Percentiles rank a stretch among this genome's conserved stretches.
These are phyloP conservation scores for Alternaria postmessia DNA, from an alignment of 2,329 filamentous ascomycete genomes.

Conservation along the genomic window DNA sequence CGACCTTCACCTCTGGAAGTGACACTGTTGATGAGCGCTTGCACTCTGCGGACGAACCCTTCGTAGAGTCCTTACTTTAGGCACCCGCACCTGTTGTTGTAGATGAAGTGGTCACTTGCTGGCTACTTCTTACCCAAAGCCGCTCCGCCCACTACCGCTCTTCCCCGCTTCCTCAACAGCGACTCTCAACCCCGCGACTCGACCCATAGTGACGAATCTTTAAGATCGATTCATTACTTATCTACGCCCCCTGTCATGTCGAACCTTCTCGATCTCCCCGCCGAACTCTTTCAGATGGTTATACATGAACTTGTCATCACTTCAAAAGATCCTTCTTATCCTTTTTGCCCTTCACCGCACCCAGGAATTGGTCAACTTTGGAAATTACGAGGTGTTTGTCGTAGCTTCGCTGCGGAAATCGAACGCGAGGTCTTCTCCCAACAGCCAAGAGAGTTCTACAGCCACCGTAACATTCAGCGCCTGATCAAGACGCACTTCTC, in stretches of 20 bases:
- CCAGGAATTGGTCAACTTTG: neutral
- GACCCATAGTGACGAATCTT: neutral
- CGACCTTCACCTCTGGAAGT: neutral
- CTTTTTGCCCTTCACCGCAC: too few species aligned
- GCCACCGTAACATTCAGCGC: neutral
- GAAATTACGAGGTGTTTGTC: neutral
- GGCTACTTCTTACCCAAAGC: neutral
- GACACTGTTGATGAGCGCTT: neutral
- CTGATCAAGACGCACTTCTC: neutral
- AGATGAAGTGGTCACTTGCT: neutral
- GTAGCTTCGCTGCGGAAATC: neutral
- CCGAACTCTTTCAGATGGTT: neutral
- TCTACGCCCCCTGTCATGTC: neutral
- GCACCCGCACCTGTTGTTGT: neutral
- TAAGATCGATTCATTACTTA: neutral
- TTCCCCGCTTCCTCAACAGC: neutral
- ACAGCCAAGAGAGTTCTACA: neutral
- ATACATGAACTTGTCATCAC: neutral
- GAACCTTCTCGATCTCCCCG: neutral
- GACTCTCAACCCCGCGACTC: neutral
- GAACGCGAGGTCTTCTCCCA: neutral
- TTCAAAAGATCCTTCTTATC: too few species aligned
- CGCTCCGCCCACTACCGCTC: neutral
- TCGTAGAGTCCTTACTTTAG: neutral
- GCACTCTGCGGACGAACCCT: neutral